Evolutionary conservation across 1,284 basidiomycete genomes (phyloP).

Genomic region (Microbotryum violaceum): DNA sequence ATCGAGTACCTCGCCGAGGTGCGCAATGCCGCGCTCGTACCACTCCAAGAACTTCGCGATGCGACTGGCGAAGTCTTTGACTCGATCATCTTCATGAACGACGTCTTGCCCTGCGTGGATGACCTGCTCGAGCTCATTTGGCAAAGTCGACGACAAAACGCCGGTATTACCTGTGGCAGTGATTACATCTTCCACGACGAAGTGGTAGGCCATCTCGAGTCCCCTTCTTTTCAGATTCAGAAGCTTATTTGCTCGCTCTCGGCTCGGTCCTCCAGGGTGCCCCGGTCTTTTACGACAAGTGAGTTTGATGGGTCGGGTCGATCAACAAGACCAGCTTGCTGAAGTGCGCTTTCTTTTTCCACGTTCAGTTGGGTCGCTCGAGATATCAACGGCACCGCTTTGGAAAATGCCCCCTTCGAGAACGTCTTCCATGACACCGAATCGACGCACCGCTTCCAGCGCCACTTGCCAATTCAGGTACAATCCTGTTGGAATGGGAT

Average conservation of each 20-base stretch:
- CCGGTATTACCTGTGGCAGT: constrained; percentile 89
- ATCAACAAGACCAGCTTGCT: background rate
- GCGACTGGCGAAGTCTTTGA: constrained; percentile 85
- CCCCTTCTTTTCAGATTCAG: background rate
- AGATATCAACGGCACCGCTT: constrained; percentile 91
- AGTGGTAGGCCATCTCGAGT: constrained; percentile 48
- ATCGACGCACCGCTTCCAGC: constrained; percentile 70
- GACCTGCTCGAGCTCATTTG: constrained; percentile 91
- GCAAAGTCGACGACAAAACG: constrained; percentile 83
- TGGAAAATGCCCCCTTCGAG: constrained; percentile 94
- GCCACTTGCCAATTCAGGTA: constrained; percentile 84
- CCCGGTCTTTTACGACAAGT: constrained; percentile 91
- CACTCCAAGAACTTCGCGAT: constrained; percentile 82
- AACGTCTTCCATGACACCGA: constrained; percentile 73
- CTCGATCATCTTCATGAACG: constrained; percentile 90
- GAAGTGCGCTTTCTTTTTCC: constrained; percentile 1
- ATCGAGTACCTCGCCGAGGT: constrained; percentile 98
- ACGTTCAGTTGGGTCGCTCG: constrained; percentile 72
- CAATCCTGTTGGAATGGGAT: constrained; percentile 97
- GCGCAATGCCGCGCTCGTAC: constrained; percentile 86
- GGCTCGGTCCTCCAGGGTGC: constrained; percentile 47
- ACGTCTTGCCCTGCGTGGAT: constrained; percentile 89
- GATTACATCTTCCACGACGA: constrained; percentile 98
- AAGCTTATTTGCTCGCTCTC: background rate
- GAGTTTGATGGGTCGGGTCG: constrained; percentile 1